Evolutionary conservation across 495 filamentous ascomycete species (phyloP).

Genomic region (Hypoxylon lienhwacheense): DNA sequence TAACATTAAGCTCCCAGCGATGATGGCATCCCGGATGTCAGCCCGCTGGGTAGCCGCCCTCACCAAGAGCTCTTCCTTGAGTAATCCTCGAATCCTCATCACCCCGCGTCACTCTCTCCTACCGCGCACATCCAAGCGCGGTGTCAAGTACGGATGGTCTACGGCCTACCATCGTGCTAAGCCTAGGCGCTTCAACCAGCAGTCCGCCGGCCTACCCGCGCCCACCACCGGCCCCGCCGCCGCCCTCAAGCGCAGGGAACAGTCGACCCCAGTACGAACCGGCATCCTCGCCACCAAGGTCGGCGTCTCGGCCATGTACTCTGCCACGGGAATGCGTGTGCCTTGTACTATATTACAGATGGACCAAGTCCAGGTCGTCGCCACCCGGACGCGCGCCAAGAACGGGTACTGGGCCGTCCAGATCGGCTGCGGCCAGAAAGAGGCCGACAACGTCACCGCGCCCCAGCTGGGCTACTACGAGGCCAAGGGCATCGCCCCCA

Average conservation of each 20-base stretch:
- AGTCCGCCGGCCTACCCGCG: slow-evolving; percentile 51
- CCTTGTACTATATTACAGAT: slow-evolving; percentile 93
- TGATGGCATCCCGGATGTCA: slow-evolving; percentile 58
- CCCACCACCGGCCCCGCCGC: slow-evolving; percentile 74
- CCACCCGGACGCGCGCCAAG: slow-evolving; percentile 73
- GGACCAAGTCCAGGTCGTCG: slow-evolving; percentile 84
- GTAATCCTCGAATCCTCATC: slow-evolving; percentile 42
- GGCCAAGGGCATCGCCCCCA: slow-evolving; percentile 73
- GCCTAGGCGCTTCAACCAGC: slow-evolving; percentile 56
- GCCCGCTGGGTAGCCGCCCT: slow-evolving; percentile 48
- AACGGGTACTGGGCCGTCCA: slow-evolving; percentile 95
- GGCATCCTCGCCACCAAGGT: slow-evolving; percentile 86
- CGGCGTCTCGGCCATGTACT: slow-evolving; percentile 92
- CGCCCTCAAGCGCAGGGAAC: slow-evolving; percentile 75
- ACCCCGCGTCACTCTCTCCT: slow-evolving; percentile 46
- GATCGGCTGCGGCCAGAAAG: slow-evolving; percentile 78
- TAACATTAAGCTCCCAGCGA: slow-evolving; percentile 38
- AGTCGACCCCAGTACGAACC: slow-evolving; percentile 75
- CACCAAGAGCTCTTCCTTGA: slow-evolving; percentile 12
- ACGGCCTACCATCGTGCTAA: slow-evolving; percentile 45
- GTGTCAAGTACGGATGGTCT: slow-evolving; percentile 58
- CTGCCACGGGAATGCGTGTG: slow-evolving; percentile 72
- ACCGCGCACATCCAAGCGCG: slow-evolving; percentile 49
- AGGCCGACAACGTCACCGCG: slow-evolving; percentile 71
- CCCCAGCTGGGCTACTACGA: slow-evolving; percentile 85